A percentile compares a stretch with the other conserved stretches of the same genome.
Evolutionary conservation across 2,329 filamentous ascomycete species (phyloP).

Genomic region (Penicillium oxalicum): DNA sequence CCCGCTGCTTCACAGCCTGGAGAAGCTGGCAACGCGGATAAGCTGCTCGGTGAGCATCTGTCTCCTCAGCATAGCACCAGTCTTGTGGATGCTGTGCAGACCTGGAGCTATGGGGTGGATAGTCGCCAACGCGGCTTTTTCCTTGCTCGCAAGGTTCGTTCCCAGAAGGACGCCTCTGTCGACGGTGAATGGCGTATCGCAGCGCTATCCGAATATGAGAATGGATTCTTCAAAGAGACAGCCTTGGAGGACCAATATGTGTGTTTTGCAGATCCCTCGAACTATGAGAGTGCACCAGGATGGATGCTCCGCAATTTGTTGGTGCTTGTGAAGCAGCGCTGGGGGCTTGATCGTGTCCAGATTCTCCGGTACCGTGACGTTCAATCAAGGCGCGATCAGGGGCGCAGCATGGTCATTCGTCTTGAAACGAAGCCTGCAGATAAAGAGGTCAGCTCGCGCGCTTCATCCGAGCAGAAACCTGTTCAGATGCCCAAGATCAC

Average conservation of each 20-base stretch:
- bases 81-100: conserved; percentile 76
- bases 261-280: conserved; percentile 87
- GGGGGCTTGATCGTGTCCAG: conserved; percentile 68
- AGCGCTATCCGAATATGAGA: conserved; percentile 71
- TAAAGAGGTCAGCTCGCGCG: conserved; percentile 21
- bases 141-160: conserved; percentile 59
- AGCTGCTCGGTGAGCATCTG: conserved; percentile 40
- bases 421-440: conserved; percentile 40
- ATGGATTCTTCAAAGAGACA: conserved; percentile 74
- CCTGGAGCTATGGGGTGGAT: conserved; percentile 80
- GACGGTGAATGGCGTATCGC: conserved; percentile 62
- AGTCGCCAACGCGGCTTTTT: conserved; percentile 89
- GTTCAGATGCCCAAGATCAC: conserved; percentile 74
- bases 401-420: conserved; percentile 71
- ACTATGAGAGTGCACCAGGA: conserved; percentile 76
- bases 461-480: conserved; percentile 16
- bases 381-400: conserved; percentile 68
- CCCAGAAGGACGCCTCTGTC: background rate
- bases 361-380: conserved; percentile 87
- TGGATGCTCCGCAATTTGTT: conserved; percentile 92
- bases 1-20: conserved; percentile 36
- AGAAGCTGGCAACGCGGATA: conserved; percentile 5
- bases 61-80: conserved; percentile 65
- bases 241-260: conserved; percentile 71
- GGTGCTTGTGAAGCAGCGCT: conserved; percentile 75